Evolutionary conservation across 768 basidiomycete genomes (phyloP), one percentile per base, ranked within the genome.

Genomic region (Boletus huronensis): DNA sequence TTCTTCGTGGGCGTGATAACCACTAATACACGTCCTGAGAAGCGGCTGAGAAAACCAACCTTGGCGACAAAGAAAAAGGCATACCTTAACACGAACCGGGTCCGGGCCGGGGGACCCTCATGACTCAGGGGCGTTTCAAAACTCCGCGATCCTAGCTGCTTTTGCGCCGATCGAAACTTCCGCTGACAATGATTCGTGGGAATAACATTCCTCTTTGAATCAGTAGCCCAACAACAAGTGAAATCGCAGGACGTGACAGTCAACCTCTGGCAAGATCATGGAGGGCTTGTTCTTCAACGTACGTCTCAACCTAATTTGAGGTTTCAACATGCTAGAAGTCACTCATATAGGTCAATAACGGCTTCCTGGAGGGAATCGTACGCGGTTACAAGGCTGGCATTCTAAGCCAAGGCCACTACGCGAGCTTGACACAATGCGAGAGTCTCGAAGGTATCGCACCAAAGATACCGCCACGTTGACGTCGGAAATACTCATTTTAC

Each of bases 371-470:
- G 70, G 90, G 82, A 23, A 85, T 92, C 38, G 81, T 92, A 29
- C 77, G 96, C 60, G 97, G 97, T 9, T 98, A 94, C 84, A 96
- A 93, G 73, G 84, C 89, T 42, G 95, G 93, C 26, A 85, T 98
- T 55, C 81, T 99, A 42, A 87, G 85, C 46, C 91, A 93, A 70
- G 81, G 77, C 64, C 92, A 96, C 69, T 99, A 98, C 72, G 79
- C 85, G 66, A 98, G 93, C 74, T 74, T 99, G 70, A 89, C 90
- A 5, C 97, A 99, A 74, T 98, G 97, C 81, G 97, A 99, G 74
- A 92, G 84, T 26, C 81, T 98, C 29, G 97, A 98, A 78, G 96
- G 96, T 93, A 61, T 50, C 77, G 60, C 21, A 23, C 26, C 46
- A 10, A 21, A 48, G 29, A 16, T 34, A 11, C 48, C 7, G 44